A percentile compares a stretch with the other conserved stretches of the same genome.
These are phyloP conservation scores for Taphrina confusa DNA, from an alignment of 1,139 yeast genomes.

Conservation along the genomic window DNA sequence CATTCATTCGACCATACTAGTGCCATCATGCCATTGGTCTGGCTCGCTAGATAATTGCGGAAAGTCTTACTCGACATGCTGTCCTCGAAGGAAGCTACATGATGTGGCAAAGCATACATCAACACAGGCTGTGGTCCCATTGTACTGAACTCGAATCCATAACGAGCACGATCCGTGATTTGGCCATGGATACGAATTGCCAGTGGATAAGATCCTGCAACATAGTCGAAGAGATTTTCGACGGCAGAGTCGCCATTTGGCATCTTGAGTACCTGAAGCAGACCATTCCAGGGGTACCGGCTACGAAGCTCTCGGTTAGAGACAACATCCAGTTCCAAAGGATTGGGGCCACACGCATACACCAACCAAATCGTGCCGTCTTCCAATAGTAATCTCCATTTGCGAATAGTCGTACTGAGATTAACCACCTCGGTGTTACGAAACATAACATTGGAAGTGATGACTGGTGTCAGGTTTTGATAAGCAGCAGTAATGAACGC, in stretches of 20 bases:
- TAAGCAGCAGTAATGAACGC: constrained; percentile 71
- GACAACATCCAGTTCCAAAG: constrained; percentile 38
- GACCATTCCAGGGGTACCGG: constrained; percentile 52
- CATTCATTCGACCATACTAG: constrained; percentile 59
- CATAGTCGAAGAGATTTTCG: constrained; percentile 50
- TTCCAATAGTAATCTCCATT: constrained; percentile 49
- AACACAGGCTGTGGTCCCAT: constrained; percentile 50
- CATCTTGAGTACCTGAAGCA: constrained; percentile 63
- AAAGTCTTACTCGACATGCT: constrained; percentile 44
- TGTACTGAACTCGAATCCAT: constrained; percentile 54
- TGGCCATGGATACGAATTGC: constrained; percentile 50
- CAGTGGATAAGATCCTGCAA: constrained; percentile 62
- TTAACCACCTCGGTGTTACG: constrained; percentile 49
- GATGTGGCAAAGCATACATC: constrained; percentile 74
- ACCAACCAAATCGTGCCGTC: constrained; percentile 61
- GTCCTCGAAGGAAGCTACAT: constrained; percentile 55
- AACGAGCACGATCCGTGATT: constrained; percentile 51
- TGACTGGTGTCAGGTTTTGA: constrained; percentile 59
- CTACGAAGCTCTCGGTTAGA: constrained; percentile 50
- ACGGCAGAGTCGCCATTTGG: constrained; percentile 44
- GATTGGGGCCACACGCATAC: constrained; percentile 51
- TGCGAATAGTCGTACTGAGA: constrained; percentile 51
- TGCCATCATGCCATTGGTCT: constrained; percentile 69
- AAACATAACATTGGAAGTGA: constrained; percentile 44
- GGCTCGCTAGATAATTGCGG: constrained; percentile 54